Percentiles rank a stretch among this genome's conserved stretches.
phyloP scores from a whole-genome alignment of 768 basidiomycete species.

The Brasilioporus rufonigricans region DNA sequence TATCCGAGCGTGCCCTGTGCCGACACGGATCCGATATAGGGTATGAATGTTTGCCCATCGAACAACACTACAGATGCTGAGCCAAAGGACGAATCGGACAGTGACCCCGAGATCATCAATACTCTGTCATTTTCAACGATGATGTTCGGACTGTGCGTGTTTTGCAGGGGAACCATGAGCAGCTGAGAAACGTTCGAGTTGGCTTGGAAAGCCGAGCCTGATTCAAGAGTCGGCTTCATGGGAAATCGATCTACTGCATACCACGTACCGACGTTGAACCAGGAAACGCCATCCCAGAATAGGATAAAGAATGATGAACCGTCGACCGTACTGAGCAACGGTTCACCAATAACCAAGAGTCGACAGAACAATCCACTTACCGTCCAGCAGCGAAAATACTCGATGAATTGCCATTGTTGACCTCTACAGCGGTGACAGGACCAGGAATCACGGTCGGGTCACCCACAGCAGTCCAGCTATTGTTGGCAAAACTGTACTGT shows the following conservation, averaged over 20 bases:
- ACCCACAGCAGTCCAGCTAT: slow-evolving; percentile 73
- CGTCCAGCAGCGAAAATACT: slow-evolving; percentile 91
- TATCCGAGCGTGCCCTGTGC: slow-evolving; percentile 65
- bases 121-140: slow-evolving; percentile 83
- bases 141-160: slow-evolving; percentile 66
- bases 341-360: background rate
- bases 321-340: slow-evolving; percentile 45
- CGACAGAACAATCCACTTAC: slow-evolving; percentile 41
- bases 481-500: slow-evolving; percentile 66
- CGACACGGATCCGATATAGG: slow-evolving; percentile 73
- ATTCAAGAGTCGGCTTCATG: background rate
- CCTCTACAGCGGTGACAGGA: slow-evolving; percentile 84
- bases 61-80: slow-evolving; percentile 83
- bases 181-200: slow-evolving; percentile 76
- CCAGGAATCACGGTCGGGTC: slow-evolving; percentile 67
- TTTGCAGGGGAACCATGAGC: slow-evolving; percentile 84
- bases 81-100: slow-evolving; percentile 69
- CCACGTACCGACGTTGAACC: slow-evolving; percentile 62
- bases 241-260: background rate
- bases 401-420: slow-evolving; percentile 74
- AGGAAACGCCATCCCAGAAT: slow-evolving; percentile 81
- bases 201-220: slow-evolving; percentile 55
- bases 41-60: slow-evolving; percentile 79
- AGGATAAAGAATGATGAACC: slow-evolving; percentile 68
- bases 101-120: slow-evolving; percentile 81